These are phyloP conservation scores for Kodamaea kakaduensis DNA, from an alignment of 805 yeast genomes.

Conservation along the genomic window DNA sequence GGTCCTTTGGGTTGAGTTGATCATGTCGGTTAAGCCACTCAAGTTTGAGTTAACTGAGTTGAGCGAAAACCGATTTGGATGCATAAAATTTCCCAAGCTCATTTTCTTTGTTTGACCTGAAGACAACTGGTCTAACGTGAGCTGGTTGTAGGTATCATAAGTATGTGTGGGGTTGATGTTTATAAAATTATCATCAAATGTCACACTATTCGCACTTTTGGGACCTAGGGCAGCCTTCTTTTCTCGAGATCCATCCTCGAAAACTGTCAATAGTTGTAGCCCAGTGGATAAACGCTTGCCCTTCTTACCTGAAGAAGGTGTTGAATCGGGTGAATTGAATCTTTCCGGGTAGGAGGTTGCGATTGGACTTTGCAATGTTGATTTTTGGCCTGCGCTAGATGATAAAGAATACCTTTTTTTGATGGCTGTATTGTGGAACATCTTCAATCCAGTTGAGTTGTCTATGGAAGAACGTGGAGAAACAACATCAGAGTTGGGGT, in stretches of 20 bases:
- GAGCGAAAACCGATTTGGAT: constrained; percentile 45
- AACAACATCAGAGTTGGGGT: constrained; percentile 6
- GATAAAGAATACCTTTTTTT: constrained; percentile 26
- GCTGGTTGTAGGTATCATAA: constrained; percentile 32
- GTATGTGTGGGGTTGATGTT: constrained; percentile 20
- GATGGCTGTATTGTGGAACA: constrained; percentile 31
- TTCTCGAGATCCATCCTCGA: constrained; percentile 26
- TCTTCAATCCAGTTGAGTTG: constrained; percentile 20
- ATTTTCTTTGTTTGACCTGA: constrained; percentile 12
- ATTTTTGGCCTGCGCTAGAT: background rate
- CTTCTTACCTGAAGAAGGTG: constrained; percentile 19
- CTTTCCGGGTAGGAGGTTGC: constrained; percentile 1
- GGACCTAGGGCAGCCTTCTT: constrained; percentile 1
- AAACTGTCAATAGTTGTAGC: constrained; percentile 35
- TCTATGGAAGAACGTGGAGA: constrained; percentile 10
- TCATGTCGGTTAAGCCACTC: constrained; percentile 46
- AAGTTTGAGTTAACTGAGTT: constrained; percentile 46
- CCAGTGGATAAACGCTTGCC: constrained; percentile 34
- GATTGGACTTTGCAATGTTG: constrained; percentile 6
- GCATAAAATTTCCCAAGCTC: constrained; percentile 11
- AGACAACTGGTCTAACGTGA: constrained; percentile 35
- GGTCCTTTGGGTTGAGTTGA: constrained; percentile 44
- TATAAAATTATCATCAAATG: constrained; percentile 27
- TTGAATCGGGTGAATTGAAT: constrained; percentile 8
- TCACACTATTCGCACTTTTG: constrained; percentile 5